Evolutionary conservation across 352 stramenopile genomes (phyloP).

Genomic region (Pythium utonaiense): DNA sequence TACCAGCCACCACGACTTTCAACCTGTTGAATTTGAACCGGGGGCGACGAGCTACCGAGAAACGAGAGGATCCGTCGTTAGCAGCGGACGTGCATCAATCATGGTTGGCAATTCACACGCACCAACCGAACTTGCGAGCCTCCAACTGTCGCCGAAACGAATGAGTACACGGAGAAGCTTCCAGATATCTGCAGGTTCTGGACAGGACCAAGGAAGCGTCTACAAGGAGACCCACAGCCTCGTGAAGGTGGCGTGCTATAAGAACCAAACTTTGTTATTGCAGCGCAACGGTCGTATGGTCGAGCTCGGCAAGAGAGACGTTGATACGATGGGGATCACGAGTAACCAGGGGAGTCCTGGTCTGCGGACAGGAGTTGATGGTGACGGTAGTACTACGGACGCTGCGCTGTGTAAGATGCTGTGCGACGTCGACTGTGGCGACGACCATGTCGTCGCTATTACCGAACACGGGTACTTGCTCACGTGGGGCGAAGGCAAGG

Average conservation of each 20-base stretch:
- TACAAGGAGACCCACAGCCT: slow-evolving; percentile 26
- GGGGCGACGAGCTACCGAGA: neutral
- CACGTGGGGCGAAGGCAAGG: slow-evolving; percentile 59
- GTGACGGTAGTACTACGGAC: slow-evolving; percentile 19
- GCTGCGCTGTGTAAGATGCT: slow-evolving; percentile 53
- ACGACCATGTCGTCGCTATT: slow-evolving; percentile 50
- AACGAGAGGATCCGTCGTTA: neutral
- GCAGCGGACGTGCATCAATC: neutral
- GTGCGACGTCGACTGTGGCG: slow-evolving; percentile 52
- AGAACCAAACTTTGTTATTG: slow-evolving; percentile 40
- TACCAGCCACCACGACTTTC: slow-evolving; percentile 36
- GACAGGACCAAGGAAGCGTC: neutral
- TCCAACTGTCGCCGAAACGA: neutral
- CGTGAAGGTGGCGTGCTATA: slow-evolving; percentile 37
- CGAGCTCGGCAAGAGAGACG: slow-evolving; percentile 28
- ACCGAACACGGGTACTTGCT: slow-evolving; percentile 75
- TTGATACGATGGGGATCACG: neutral
- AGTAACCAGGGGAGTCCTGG: neutral
- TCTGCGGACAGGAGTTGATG: slow-evolving; percentile 3
- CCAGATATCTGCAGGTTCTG: neutral
- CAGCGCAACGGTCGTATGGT: slow-evolving; percentile 42
- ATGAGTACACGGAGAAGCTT: neutral
- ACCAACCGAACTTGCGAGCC: neutral
- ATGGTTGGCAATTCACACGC: neutral
- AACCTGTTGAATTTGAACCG: slow-evolving; percentile 29